Evolutionary conservation across 805 yeast genomes (phyloP), one percentile per base, ranked within the genome.

Genomic region (Torulaspora gathmanii): DNA sequence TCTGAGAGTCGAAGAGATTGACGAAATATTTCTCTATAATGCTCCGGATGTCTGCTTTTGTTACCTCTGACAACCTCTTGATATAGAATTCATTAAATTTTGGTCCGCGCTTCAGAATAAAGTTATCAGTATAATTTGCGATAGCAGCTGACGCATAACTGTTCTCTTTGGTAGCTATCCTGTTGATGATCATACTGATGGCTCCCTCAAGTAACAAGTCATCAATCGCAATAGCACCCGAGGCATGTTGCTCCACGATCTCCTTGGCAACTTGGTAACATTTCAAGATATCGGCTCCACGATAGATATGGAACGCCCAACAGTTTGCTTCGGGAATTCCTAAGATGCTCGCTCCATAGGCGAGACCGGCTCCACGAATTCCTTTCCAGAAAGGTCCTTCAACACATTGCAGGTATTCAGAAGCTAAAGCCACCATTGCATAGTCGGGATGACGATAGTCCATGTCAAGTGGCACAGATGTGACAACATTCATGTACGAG

Each of bases 311-410:
- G 56, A 82, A 86, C 4, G 73, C 71, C 50, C 91, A 64, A 42
- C 74, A 77, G 3, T 95, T 91, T 33, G 77, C 68, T 53, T 88
- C 96, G 10, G 77, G 59, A 50, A 75, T 74, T 38, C 78, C 72
- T 35, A 72, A 60, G 54, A 87, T 71, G 44, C 70, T 72, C 1
- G 91, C 93, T 30, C 96, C 97, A 63, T 93, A 93, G 0, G 97
- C 97, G 34, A 86, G 70, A 2, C 99, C 99, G 1, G 89, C 76
- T 33, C 99, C 99, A 67, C 99, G 78, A 27, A 93, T 86, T 45
- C 95, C 96, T 57, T 87, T 78, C 97, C 98, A 91, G 51, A 91
- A 83, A 28, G 98, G 99, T 2, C 99, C 99, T 64, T 93, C 99
- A 15, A 87, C 88, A 29, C 88, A 84, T 52, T 83, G 85, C 45